phyloP scores from a whole-genome alignment of 225 moss, liverwort and hornwort species.

The Bryum argenteum region DNA sequence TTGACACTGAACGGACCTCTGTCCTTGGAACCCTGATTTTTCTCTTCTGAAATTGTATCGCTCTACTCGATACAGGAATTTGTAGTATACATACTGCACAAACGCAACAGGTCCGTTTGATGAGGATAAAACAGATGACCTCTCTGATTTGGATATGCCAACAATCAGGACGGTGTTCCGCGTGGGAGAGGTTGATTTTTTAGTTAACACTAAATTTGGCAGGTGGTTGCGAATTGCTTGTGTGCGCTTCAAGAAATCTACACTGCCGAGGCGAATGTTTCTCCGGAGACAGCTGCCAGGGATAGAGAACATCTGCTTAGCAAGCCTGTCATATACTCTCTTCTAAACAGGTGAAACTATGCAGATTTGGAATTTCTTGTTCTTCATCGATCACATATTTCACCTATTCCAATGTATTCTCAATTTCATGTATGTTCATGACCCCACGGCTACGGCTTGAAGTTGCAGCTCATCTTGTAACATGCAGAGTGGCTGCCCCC shows the following conservation, averaged over 20 bases:
- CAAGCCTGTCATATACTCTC: slow-evolving; percentile 74
- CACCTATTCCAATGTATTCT: not conserved
- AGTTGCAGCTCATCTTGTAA: slow-evolving; percentile 7
- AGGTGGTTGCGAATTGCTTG: slow-evolving; percentile 98
- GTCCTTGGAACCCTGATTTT: slow-evolving; percentile 17
- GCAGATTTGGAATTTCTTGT: slow-evolving; percentile 10
- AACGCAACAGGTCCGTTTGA: slow-evolving; percentile 13
- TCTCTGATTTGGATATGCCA: slow-evolving; percentile 16
- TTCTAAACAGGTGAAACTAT: slow-evolving; percentile 76
- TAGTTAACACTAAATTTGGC: slow-evolving; percentile 21
- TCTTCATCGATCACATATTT: not conserved
- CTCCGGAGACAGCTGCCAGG: slow-evolving; percentile 73
- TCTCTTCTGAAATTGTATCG: slow-evolving; percentile 9
- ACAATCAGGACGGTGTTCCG: slow-evolving; percentile 10
- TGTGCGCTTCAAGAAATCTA: slow-evolving; percentile 91
- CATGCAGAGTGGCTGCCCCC: slow-evolving; percentile 8
- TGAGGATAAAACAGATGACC: slow-evolving; percentile 7
- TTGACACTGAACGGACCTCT: not conserved
- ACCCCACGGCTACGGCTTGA: slow-evolving; percentile 1
- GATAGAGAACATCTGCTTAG: slow-evolving; percentile 82
- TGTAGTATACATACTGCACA: slow-evolving; percentile 13
- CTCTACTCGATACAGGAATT: slow-evolving; percentile 2
- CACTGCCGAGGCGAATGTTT: slow-evolving; percentile 69
- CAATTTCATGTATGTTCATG: slow-evolving; percentile 1
- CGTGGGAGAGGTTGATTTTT: slow-evolving; percentile 16